Conservation (phyloP, 441 rosid species). For the Mallotus repandus region DNA sequence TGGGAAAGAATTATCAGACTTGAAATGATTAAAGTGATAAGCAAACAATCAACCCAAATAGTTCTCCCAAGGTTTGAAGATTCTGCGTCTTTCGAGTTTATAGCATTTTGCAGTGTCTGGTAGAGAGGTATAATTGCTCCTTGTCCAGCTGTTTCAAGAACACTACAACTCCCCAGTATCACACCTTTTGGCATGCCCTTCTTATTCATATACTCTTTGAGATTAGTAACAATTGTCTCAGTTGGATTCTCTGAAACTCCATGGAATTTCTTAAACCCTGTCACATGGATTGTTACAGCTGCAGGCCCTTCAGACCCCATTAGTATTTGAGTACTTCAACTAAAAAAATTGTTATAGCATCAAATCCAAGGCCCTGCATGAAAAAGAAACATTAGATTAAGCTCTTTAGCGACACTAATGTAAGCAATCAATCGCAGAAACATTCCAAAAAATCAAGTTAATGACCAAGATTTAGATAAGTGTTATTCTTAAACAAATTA, state of each 20-base stretch:
- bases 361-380: conserved; percentile 38
- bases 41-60: conserved; percentile 65
- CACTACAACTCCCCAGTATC: conserved; percentile 62
- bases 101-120: conserved; percentile 60
- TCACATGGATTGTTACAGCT: conserved; percentile 63
- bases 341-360: conserved; percentile 22
- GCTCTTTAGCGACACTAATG: background rate
- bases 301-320: conserved; percentile 99
- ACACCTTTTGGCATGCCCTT: conserved; percentile 67
- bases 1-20: background rate
- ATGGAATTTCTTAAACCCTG: conserved; percentile 95
- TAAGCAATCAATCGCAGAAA: background rate
- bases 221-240: conserved; percentile 64
- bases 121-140: conserved; percentile 62
- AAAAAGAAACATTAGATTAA: conserved; percentile 16
- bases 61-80: conserved; percentile 46
- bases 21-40: background rate
- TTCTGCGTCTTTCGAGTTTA: conserved; percentile 45
- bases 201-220: conserved; percentile 67
- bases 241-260: conserved; percentile 97
- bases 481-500: conserved; percentile 9
- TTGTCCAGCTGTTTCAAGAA: conserved; percentile 92
- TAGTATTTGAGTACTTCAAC: conserved; percentile 15
- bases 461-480: background rate
- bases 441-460: background rate